These are phyloP conservation scores for Cyanidiococcus yangmingshanensis DNA, from an alignment of 23 red algal genomes.

Conservation along the genomic window DNA sequence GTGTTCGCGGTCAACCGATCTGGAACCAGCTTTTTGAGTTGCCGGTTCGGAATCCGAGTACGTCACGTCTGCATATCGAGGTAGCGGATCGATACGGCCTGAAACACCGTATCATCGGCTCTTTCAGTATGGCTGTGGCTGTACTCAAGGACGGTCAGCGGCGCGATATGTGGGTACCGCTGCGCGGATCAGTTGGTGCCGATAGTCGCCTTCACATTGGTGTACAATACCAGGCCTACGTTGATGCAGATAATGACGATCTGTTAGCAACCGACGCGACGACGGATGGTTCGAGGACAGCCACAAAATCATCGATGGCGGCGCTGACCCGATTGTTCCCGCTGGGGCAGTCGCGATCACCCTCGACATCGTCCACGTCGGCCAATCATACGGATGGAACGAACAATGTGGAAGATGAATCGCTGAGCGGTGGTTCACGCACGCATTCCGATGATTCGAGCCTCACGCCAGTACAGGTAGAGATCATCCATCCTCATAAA, in stretches of 20 bases:
- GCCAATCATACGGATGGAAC: background rate
- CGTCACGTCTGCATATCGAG: constrained; percentile 15
- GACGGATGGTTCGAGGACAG: too few relatives aligned
- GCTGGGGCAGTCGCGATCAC: background rate
- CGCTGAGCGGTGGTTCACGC: too few relatives aligned
- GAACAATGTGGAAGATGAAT: too few relatives aligned
- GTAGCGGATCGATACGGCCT: constrained; percentile 34
- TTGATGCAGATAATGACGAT: constrained; percentile 16
- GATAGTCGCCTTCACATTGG: constrained; percentile 25
- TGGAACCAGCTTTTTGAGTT: constrained; percentile 41
- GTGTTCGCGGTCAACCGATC: constrained; percentile 5
- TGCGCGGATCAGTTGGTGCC: constrained; percentile 21
- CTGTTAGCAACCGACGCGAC: too few relatives aligned
- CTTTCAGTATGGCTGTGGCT: constrained; percentile 17
- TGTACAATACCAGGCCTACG: constrained; percentile 21
- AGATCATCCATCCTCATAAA: background rate
- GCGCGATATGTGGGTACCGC: constrained; percentile 27
- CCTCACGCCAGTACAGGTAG: background rate
- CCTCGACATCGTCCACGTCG: background rate
- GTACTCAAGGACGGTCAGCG: constrained; percentile 23
- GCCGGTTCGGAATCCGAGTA: constrained; percentile 28
- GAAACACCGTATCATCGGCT: constrained; percentile 29
- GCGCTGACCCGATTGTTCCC: background rate
- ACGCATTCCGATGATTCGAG: background rate
- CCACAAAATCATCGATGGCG: background rate